Conservation (phyloP, 2,329 filamentous ascomycete species). For the Alternaria ethzedia region DNA sequence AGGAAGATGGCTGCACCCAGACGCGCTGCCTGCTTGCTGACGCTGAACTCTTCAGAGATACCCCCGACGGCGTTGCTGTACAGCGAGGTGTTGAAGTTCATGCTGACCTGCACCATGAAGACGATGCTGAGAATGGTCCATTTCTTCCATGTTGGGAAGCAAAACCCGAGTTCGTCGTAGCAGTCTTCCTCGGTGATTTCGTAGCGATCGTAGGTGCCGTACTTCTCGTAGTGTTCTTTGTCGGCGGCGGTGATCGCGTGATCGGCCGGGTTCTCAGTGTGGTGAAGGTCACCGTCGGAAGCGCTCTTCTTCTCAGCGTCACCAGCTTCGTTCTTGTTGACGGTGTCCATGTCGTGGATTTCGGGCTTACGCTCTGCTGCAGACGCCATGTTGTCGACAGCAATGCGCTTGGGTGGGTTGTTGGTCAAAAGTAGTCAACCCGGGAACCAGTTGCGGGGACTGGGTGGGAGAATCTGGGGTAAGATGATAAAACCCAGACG, state of each 20-base stretch:
- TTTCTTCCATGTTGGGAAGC: conserved; percentile 59
- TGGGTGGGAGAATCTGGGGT: not conserved
- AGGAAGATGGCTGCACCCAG: conserved; percentile 80
- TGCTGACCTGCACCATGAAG: conserved; percentile 61
- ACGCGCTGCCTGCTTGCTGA: conserved; percentile 72
- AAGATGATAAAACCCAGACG: not conserved
- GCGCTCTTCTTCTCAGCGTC: conserved; percentile 34
- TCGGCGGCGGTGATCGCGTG: conserved; percentile 27
- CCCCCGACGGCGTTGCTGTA: conserved; percentile 61
- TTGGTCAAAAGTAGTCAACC: not conserved
- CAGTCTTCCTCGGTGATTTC: conserved; percentile 58
- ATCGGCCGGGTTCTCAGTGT: conserved; percentile 23
- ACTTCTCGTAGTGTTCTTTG: conserved; percentile 39
- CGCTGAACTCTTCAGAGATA: conserved; percentile 67
- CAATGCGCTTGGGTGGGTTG: not conserved
- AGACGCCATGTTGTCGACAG: conserved; percentile 19
- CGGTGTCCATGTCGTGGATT: conserved; percentile 25
- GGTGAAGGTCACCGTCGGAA: conserved; percentile 24
- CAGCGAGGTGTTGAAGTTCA: conserved; percentile 66
- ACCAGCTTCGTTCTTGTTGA: conserved; percentile 18
- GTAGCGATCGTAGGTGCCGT: conserved; percentile 53
- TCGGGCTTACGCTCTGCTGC: conserved; percentile 20
- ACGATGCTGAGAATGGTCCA: conserved; percentile 61
- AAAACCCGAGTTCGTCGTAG: conserved; percentile 58
- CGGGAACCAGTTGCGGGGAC: not conserved